Percentiles rank a stretch among this genome's conserved stretches.
Evolutionary conservation across 2,329 filamentous ascomycete species (phyloP).

Genomic region (Fusarium buxicola): DNA sequence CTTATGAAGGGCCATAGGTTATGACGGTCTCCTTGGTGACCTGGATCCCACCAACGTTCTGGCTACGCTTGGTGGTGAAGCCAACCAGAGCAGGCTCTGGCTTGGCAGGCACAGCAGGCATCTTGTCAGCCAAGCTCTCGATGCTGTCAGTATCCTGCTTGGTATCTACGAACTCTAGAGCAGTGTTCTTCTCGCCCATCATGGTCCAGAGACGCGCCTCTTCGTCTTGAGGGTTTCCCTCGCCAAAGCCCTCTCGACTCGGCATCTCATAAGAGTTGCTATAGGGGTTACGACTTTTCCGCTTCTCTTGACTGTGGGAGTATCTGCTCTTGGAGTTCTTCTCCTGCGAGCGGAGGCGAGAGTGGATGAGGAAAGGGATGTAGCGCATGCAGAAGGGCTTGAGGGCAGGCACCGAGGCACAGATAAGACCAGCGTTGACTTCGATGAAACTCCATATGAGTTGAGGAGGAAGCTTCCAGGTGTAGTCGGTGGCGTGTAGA

Average conservation of each 20-base stretch:
- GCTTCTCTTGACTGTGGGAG: slow-evolving; percentile 31
- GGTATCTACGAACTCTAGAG: slow-evolving; percentile 20
- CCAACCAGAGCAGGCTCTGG: slow-evolving; percentile 37
- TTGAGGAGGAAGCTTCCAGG: slow-evolving; percentile 43
- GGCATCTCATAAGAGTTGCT: slow-evolving; percentile 42
- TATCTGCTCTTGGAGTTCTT: slow-evolving; percentile 29
- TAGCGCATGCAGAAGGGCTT: slow-evolving; percentile 59
- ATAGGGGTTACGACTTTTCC: slow-evolving; percentile 29
- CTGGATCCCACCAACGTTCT: slow-evolving; percentile 38
- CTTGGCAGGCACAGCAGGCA: slow-evolving; percentile 14
- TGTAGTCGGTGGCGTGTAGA: slow-evolving; percentile 41
- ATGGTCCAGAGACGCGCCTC: slow-evolving; percentile 39
- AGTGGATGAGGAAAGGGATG: slow-evolving; percentile 43
- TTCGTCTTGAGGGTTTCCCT: slow-evolving; percentile 37
- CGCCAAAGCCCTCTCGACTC: slow-evolving; percentile 29
- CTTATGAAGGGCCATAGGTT: slow-evolving; percentile 33
- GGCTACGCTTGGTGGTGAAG: slow-evolving; percentile 31
- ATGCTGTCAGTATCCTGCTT: slow-evolving; percentile 41
- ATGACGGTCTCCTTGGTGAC: slow-evolving; percentile 44
- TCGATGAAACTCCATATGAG: slow-evolving; percentile 61
- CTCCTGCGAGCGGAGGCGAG: slow-evolving; percentile 41
- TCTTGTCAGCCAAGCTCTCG: slow-evolving; percentile 32
- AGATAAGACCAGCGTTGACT: slow-evolving; percentile 61
- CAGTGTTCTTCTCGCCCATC: slow-evolving; percentile 14
- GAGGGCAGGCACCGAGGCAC: slow-evolving; percentile 61